phyloP scores from a whole-genome alignment of 805 yeast genomes.

The Candida germanica region DNA sequence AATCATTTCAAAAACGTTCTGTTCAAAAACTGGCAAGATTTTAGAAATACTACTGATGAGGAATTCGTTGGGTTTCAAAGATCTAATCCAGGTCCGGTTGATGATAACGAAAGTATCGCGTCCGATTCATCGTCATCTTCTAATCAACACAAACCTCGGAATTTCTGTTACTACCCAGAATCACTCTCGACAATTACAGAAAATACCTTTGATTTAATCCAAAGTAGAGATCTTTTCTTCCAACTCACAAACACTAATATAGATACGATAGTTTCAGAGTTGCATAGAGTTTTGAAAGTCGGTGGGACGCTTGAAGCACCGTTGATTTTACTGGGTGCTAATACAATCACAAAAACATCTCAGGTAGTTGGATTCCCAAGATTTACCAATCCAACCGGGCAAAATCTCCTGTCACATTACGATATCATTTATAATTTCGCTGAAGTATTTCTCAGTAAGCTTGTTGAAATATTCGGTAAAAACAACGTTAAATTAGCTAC shows the following conservation, averaged over 20 bases:
- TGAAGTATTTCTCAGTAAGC: constrained; percentile 20
- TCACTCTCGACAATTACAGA: constrained; percentile 24
- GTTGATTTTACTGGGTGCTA: constrained; percentile 16
- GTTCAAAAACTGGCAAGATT: constrained; percentile 19
- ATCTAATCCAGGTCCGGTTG: not conserved
- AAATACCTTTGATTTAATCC: constrained; percentile 34
- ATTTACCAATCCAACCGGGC: constrained; percentile 12
- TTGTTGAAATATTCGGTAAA: constrained; percentile 29
- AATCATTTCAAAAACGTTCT: constrained; percentile 19
- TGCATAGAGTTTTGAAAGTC: constrained; percentile 31
- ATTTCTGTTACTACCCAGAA: constrained; percentile 26
- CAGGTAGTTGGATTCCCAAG: constrained; percentile 12
- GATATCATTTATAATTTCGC: constrained; percentile 26
- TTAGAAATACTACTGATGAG: constrained; percentile 11
- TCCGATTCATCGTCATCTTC: constrained; percentile 4
- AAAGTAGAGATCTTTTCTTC: constrained; percentile 33
- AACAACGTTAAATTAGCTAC: constrained; percentile 30
- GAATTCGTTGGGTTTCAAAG: constrained; percentile 11
- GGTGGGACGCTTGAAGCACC: constrained; percentile 39
- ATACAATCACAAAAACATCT: constrained; percentile 11
- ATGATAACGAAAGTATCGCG: constrained; percentile 3
- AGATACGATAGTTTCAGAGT: constrained; percentile 26
- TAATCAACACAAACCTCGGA: constrained; percentile 26
- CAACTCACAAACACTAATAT: constrained; percentile 29
- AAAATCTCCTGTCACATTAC: constrained; percentile 11